A percentile compares a stretch with the other conserved stretches of the same genome.
Conservation (phyloP, 1,284 basidiomycete genomes). For the Boletus austroedulis region DNA sequence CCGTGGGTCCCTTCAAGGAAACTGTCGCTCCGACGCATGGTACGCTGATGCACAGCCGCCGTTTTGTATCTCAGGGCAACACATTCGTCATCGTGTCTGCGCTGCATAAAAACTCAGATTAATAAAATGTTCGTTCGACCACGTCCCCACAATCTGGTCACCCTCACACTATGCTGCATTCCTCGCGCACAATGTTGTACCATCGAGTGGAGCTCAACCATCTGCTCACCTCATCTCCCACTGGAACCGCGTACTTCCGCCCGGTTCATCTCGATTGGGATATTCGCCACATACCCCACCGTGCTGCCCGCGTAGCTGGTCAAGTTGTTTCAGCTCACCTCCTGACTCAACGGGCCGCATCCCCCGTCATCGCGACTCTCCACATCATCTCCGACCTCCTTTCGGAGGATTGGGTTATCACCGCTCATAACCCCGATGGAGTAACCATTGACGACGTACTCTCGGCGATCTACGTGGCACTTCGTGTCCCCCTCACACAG, state of each 20-base stretch:
- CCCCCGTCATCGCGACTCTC: slow-evolving; percentile 40
- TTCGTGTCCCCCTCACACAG: slow-evolving; percentile 38
- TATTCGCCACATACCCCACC: slow-evolving; percentile 40
- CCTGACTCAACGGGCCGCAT: slow-evolving; percentile 42
- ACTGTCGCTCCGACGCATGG: slow-evolving; percentile 11
- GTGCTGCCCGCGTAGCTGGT: slow-evolving; percentile 30
- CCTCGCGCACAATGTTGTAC: slow-evolving; percentile 15
- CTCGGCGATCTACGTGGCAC: slow-evolving; percentile 39
- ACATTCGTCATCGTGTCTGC: not conserved
- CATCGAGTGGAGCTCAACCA: slow-evolving; percentile 19
- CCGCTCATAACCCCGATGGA: slow-evolving; percentile 35
- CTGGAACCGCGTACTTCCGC: slow-evolving; percentile 10
- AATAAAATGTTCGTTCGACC: not conserved
- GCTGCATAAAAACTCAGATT: slow-evolving; percentile 23
- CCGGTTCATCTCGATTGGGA: slow-evolving; percentile 46
- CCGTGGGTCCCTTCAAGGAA: slow-evolving; percentile 16
- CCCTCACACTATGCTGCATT: not conserved
- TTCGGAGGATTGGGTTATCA: slow-evolving; percentile 40
- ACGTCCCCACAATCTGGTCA: not conserved
- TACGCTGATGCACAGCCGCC: not conserved
- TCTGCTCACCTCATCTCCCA: slow-evolving; percentile 18
- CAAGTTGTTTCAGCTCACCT: slow-evolving; percentile 25
- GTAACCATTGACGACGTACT: slow-evolving; percentile 52
- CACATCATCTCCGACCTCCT: slow-evolving; percentile 47
- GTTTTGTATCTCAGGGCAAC: slow-evolving; percentile 1